Evolutionary conservation across 352 stramenopile genomes (phyloP).

Genomic region (Hyaloperonospora brassicae): DNA sequence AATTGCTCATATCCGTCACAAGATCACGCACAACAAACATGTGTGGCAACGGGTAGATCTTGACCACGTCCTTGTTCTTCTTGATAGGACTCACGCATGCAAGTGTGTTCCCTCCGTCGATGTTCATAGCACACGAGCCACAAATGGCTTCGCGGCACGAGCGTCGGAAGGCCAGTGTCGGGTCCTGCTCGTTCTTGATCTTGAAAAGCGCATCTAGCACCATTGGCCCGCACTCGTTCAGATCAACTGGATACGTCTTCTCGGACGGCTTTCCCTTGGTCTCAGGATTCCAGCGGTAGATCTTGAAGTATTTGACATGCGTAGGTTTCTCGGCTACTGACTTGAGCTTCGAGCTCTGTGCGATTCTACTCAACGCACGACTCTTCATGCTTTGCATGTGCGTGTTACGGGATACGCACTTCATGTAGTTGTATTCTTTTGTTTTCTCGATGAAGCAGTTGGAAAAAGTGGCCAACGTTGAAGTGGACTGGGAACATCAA

Average conservation of each 20-base stretch:
- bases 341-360: background rate
- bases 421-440: too few relatives aligned
- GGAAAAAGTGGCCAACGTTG: too few relatives aligned
- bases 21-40: constrained; percentile 99
- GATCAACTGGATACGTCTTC: constrained; percentile 95
- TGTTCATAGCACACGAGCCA: constrained; percentile 99
- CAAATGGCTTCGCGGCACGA: constrained; percentile 99
- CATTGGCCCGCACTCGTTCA: constrained; percentile 98
- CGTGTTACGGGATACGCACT: too few relatives aligned
- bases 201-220: constrained; percentile 98
- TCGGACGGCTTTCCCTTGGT: constrained; percentile 90
- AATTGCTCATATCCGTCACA: constrained; percentile 99
- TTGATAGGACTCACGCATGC: constrained; percentile 97
- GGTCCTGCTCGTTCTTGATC: constrained; percentile 99
- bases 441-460: too few relatives aligned
- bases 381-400: too few relatives aligned
- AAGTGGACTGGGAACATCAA: too few relatives aligned
- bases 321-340: background rate
- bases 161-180: constrained; percentile 96
- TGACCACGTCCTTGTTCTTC: constrained; percentile 88
- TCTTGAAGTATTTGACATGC: constrained; percentile 98
- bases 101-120: constrained; percentile 97
- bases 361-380: background rate
- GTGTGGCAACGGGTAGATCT: constrained; percentile 98
- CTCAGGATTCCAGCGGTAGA: constrained; percentile 98